Base-by-base conservation (phyloP, 176 grass and related monocot genomes). In the Oryza longistaminata region DNA sequence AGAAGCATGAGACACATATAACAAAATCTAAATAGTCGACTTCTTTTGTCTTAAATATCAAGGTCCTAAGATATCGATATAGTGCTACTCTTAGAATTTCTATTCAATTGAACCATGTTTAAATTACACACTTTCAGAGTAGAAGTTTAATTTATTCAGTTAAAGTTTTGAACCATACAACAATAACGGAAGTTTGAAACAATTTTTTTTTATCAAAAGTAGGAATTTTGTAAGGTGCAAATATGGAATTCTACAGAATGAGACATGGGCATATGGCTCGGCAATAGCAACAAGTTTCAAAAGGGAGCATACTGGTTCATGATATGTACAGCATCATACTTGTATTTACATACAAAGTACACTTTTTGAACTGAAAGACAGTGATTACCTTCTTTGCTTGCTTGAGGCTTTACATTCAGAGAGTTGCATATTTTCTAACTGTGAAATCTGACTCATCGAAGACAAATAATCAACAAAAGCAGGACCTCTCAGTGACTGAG, bases 391-490 rank as follows among this genome's bases (percentile, higher is more conserved):
- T 84, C 86, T 85, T 66, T 71, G 85, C 29, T 73, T 67, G 69
- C 79, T 85, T 77, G 68, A 65, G 5, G 62, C 74, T 82, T 68
- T 81, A 88, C 46, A 88, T 70, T 87, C 79, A 76, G 83, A 92
- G 64, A 98, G 73, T 34, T 89, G 89, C 73, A 83, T 87, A 45
- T 83, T 89, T 84, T 98, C 93, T 40, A 95, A 77, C 78, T 70
- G 84, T 9, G 96, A 95, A 65, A 98, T 98, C 69, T 85, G 87
- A 64, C 93, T 87, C 17, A 67, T 78, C 22, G 87, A 93, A 93
- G 91, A 89, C 55, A 98, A 87, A 58, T 94, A 98, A 73, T 98
- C 96, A 27, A 90, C 80, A 87, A 95, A 98, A 66, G 87, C 86
- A 88, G 89, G 78, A 35, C 96, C 91, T 76, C 82, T 90, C 70